Conservation (phyloP, 139 green algal genomes). For the Auxenochlorella pyrenoidosa region DNA sequence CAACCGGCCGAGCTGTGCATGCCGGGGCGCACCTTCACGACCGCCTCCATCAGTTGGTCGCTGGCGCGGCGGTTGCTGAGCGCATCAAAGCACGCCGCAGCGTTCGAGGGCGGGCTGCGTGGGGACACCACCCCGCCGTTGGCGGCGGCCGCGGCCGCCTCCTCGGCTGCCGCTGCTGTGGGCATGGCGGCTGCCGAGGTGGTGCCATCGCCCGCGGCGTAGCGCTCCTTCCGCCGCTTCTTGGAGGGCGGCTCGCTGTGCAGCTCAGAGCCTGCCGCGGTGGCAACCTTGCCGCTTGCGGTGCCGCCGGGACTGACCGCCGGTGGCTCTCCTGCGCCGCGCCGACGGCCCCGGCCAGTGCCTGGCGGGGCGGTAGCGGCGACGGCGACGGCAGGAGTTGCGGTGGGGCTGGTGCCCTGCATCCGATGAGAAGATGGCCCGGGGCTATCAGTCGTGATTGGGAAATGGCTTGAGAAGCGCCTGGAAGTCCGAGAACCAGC, state of each 20-base stretch:
- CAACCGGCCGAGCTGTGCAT: no score
- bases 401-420: neutral
- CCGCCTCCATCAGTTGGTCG: constrained; percentile 67
- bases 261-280: neutral
- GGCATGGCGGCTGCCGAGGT: neutral
- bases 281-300: neutral
- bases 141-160: neutral
- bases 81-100: neutral
- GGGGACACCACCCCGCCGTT: constrained; percentile 1
- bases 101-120: neutral
- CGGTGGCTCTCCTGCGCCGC: neutral
- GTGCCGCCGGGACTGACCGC: neutral
- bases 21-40: constrained; percentile 57
- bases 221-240: constrained; percentile 26
- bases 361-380: neutral
- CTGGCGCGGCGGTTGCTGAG: neutral
- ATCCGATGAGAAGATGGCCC: neutral
- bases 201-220: neutral
- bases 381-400: neutral
- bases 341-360: neutral
- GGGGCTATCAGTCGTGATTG: no score
- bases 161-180: neutral
- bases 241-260: constrained; percentile 24
- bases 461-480: no score
- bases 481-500: no score